A percentile compares a stretch with the other conserved stretches of the same genome.
These are phyloP conservation scores for Macrolepiota fuliginosa DNA, from an alignment of 768 basidiomycete genomes.

Conservation along the genomic window DNA sequence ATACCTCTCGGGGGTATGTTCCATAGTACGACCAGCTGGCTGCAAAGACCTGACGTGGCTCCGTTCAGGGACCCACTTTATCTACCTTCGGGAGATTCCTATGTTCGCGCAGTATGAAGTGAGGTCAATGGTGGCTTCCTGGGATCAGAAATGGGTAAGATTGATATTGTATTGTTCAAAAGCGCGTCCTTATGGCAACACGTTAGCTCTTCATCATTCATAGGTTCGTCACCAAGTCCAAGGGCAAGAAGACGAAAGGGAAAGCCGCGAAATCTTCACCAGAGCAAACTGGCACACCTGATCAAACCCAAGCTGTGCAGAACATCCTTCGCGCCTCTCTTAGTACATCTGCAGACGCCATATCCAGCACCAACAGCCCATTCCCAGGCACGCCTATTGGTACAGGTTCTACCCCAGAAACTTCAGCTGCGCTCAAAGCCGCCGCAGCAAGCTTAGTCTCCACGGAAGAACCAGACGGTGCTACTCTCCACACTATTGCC, in stretches of 20 bases:
- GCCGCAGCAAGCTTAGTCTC: constrained; percentile 9
- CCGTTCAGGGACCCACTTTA: constrained; percentile 56
- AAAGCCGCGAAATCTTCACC: constrained; percentile 11
- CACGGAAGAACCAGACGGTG: constrained; percentile 48
- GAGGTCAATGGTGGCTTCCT: constrained; percentile 50
- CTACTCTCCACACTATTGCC: constrained; percentile 57
- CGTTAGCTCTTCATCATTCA: constrained; percentile 58
- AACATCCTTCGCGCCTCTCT: constrained; percentile 26
- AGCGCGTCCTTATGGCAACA: background rate
- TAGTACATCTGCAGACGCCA: constrained; percentile 33
- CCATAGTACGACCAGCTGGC: background rate
- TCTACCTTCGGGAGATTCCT: constrained; percentile 70
- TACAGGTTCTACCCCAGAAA: constrained; percentile 1
- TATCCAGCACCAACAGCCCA: constrained; percentile 24
- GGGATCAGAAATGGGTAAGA: constrained; percentile 82
- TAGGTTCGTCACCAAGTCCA: constrained; percentile 60
- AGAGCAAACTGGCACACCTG: constrained; percentile 6
- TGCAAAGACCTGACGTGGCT: background rate
- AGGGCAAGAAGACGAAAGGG: constrained; percentile 27
- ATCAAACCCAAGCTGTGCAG: background rate
- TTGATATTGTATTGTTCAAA: background rate
- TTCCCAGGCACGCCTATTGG: constrained; percentile 11
- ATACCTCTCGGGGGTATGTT: constrained; percentile 52
- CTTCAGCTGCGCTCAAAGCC: constrained; percentile 26
- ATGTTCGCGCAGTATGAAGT: constrained; percentile 63